These are phyloP conservation scores for Eucalyptus lansdowneana DNA, from an alignment of 345 rosid species.

Conservation along the genomic window DNA sequence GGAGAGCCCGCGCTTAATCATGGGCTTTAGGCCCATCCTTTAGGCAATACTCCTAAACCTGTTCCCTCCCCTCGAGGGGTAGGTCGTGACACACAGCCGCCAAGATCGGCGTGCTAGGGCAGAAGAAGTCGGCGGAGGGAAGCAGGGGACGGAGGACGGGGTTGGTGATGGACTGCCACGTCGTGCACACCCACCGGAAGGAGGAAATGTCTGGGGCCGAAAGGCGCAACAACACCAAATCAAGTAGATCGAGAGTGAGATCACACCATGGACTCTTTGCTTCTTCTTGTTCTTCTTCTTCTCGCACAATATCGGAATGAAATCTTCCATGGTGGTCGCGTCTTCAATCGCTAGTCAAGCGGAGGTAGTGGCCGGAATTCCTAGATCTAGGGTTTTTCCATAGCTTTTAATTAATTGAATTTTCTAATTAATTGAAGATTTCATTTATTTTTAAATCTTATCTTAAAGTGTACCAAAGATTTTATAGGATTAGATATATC, in stretches of 20 bases:
- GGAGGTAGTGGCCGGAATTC: no score
- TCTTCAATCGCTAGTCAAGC: no score
- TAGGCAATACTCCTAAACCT: no score
- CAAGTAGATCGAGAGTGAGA: background rate
- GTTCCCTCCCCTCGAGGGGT: no score
- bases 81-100: no score
- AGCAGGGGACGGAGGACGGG: background rate
- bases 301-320: background rate
- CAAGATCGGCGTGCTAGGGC: background rate
- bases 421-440: no score
- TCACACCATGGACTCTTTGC: background rate
- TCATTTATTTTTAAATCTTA: background rate
- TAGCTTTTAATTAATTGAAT: no score
- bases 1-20: no score
- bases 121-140: background rate
- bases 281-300: background rate
- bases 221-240: background rate
- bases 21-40: no score
- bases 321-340: background rate
- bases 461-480: background rate
- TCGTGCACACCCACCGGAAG: background rate
- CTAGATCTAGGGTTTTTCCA: no score
- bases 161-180: background rate
- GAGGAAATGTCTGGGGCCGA: background rate
- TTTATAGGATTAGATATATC: background rate